Base-by-base conservation (phyloP, 495 filamentous ascomycete genomes). In the Penicillium pancosmium region DNA sequence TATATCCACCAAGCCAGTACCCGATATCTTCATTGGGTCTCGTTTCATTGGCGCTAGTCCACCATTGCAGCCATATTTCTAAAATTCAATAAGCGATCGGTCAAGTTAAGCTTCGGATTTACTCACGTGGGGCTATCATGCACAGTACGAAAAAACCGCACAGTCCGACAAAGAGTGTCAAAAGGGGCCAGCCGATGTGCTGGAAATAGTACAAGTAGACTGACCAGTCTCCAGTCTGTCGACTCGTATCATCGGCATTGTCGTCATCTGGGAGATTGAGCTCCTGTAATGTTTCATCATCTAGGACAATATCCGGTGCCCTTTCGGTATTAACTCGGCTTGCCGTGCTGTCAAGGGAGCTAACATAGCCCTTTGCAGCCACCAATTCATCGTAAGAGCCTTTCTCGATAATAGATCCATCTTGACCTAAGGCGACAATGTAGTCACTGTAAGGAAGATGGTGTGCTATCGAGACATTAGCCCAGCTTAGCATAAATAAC, bases 21-120 rank as follows among this genome's bases (percentile, higher is more conserved):
- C 68, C 38, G 72, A 80, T 21, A 73, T 69, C 15, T 59, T 66
- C 60, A 62, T 73, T 69, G 57, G 62, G 68, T 57, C 47, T 55
- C 19, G 54, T 44, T 52, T 58, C 60, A 50, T 65, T 69, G 10
- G 57, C 55, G 21, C 27, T 41, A 50, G 63, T 67, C 73, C 72
- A 76, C 62, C 63, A 69, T 51, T 75, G 60, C 1, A 76, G 63
- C 73, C 74, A 75, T 11, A 74, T 62, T 50, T 68, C 66, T 68
- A 25, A 12, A 16, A 19, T 7, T 1, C 5, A 15, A 27, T 33
- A 44, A 62, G 50, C 49, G 23, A 31, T 4, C 4, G 18, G 34
- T 4, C 12, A 48, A 23, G 3, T 13, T 27, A 19, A 13, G 16
- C 9, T 31, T 21, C 13, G 43, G 44, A 16, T 1, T 35, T 5